Conservation (phyloP, 257 asterid genomes). For the Solanum commersonii region DNA sequence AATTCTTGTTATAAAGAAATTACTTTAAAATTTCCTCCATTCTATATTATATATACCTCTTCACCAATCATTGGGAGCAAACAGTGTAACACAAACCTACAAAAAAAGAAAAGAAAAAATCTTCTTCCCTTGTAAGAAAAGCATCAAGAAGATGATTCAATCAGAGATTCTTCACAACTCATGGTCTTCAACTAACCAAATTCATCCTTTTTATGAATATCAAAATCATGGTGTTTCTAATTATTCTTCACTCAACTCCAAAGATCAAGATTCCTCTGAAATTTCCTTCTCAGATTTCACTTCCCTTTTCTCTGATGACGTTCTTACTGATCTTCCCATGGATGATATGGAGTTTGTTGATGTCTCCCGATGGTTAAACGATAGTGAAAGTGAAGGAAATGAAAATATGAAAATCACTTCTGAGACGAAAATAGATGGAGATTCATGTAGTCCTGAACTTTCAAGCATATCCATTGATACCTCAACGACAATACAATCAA, state of each 20-base stretch:
- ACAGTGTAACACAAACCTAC: neutral
- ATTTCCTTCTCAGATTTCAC: constrained; percentile 33
- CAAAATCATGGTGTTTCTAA: constrained; percentile 14
- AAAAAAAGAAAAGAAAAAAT: no score
- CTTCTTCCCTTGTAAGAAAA: neutral
- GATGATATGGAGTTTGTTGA: constrained; percentile 13
- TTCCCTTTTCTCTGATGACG: constrained; percentile 21
- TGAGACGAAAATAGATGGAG: constrained; percentile 10
- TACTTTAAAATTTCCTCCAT: neutral
- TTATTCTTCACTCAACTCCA: constrained; percentile 23
- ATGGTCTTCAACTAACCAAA: constrained; percentile 25
- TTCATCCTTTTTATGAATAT: constrained; percentile 5
- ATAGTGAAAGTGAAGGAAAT: constrained; percentile 10
- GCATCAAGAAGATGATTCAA: constrained; percentile 32
- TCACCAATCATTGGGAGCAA: neutral
- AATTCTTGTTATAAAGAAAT: neutral
- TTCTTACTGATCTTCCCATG: constrained; percentile 21
- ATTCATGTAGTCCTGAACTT: constrained; percentile 20
- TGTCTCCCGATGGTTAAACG: constrained; percentile 35
- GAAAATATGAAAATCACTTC: constrained; percentile 13
- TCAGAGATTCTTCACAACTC: constrained; percentile 29
- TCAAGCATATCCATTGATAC: constrained; percentile 23
- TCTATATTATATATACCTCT: neutral
- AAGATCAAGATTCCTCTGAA: constrained; percentile 15
- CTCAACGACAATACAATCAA: neutral